Percentiles rank a stretch among this genome's conserved stretches.
Evolutionary conservation across 2,329 filamentous ascomycete genomes (phyloP).

Genomic region (Lachnellula cervina): DNA sequence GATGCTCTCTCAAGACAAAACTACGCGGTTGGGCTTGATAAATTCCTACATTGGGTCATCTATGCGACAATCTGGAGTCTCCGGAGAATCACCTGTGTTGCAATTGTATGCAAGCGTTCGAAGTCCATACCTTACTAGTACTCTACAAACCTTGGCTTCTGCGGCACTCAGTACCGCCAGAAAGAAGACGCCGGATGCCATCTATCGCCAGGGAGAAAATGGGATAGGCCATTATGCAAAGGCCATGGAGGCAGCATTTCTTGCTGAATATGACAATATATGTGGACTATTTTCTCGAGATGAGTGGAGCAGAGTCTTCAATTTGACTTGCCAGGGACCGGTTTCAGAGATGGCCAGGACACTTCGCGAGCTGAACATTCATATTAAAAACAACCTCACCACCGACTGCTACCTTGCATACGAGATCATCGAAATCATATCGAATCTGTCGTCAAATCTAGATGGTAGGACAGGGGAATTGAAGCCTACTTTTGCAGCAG

Average conservation of each 20-base stretch:
- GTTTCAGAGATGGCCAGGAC: slow-evolving; percentile 81
- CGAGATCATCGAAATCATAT: slow-evolving; percentile 89
- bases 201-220: slow-evolving; percentile 85
- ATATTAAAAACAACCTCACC: slow-evolving; percentile 78
- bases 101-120: slow-evolving; percentile 82
- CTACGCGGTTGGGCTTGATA: slow-evolving; percentile 72
- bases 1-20: slow-evolving; percentile 68
- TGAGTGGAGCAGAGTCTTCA: slow-evolving; percentile 76
- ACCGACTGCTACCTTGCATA: slow-evolving; percentile 95
- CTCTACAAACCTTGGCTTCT: slow-evolving; percentile 78
- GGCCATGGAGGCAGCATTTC: slow-evolving; percentile 80
- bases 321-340: slow-evolving; percentile 70
- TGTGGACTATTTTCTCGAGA: slow-evolving; percentile 80
- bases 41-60: slow-evolving; percentile 69
- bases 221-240: slow-evolving; percentile 86
- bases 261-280: slow-evolving; percentile 87
- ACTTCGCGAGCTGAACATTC: slow-evolving; percentile 79
- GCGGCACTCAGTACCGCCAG: slow-evolving; percentile 81
- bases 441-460: slow-evolving; percentile 70
- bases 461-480: slow-evolving; percentile 81
- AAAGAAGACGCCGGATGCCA: slow-evolving; percentile 70
- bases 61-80: slow-evolving; percentile 41
- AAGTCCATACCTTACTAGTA: slow-evolving; percentile 78
- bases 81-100: slow-evolving; percentile 65
- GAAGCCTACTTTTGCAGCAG: slow-evolving; percentile 76